Evolutionary conservation across 805 yeast genomes (phyloP), one percentile per base, ranked within the genome.

Genomic region (Myxozyma udenii): DNA sequence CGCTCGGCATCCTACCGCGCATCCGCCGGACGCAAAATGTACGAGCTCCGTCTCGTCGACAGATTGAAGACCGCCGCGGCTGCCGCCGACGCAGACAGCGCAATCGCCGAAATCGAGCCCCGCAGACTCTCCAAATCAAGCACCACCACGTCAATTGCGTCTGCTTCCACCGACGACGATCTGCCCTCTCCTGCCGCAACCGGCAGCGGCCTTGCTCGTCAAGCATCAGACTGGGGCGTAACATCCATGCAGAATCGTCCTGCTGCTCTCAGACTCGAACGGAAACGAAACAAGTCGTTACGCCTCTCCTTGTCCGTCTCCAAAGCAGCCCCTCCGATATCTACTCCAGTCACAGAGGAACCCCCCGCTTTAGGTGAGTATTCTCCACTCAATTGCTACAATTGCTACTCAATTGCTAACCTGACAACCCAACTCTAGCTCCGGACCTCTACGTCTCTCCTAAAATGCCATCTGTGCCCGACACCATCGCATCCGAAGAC

Each of bases 11-110:
- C 48, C 25, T 25, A 46, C 22, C 50, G 61, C 3, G 60, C 61
- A n/a, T 41, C 61, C 4, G 23, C 51, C 3, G 61, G 59, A 23
- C 42, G 41, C 33, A 37, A 37, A 26, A 51, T 55, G 7, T 57
- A 57, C 41, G 47, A 48, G 16, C 57, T 57, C 24, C 30, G 41
- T 19, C 54, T 57, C n/a, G 59, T 55, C 37, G 53, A 55, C 39
- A 48, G 46, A 26, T 39, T 57, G 24, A 21, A 26, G 22, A 48
- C 53, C 18, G n/a, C 14, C 14, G 18, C 32, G 11, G 36, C 38
- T 16, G 19, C n/a, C 33, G 33, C 33, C 14, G 33, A 28, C 14
- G 33, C 33, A 9, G 33, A 28, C 14, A 9, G 33, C 14, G 33
- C 33, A 28, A 14, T 28, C 14, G 33, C 33, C 14, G 33, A 28